These are phyloP conservation scores for Acorus gramineus DNA, from an alignment of 106 monocot genomes.

Conservation along the genomic window DNA sequence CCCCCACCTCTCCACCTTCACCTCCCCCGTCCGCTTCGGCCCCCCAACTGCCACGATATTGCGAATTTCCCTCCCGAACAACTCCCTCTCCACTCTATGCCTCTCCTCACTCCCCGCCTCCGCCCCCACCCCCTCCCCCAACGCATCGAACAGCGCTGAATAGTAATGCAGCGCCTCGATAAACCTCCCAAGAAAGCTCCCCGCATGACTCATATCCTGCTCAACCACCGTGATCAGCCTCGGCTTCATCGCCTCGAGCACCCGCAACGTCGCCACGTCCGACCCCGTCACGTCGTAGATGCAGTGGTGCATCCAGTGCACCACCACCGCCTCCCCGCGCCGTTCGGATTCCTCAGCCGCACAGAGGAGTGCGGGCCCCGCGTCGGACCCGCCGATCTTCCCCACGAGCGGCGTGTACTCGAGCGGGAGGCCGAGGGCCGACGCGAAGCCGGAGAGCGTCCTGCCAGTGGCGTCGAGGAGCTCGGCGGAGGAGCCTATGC, in stretches of 20 bases:
- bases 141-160: slow-evolving; percentile 47
- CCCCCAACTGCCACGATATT: slow-evolving; percentile 68
- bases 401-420: slow-evolving; percentile 19
- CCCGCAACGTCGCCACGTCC: slow-evolving; percentile 10
- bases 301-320: slow-evolving; percentile 36
- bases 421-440: slow-evolving; percentile 37
- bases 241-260: slow-evolving; percentile 13
- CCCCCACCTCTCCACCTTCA: slow-evolving; percentile 62
- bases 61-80: slow-evolving; percentile 64
- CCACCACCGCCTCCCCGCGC: slow-evolving; percentile 14
- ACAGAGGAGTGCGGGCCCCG: slow-evolving; percentile 1
- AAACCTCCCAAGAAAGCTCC: slow-evolving; percentile 24
- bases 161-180: slow-evolving; percentile 39
- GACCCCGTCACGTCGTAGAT: slow-evolving; percentile 33
- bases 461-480: slow-evolving; percentile 32
- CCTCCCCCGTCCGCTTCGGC: slow-evolving; percentile 62
- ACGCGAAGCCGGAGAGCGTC: slow-evolving; percentile 48
- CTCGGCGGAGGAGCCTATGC: slow-evolving; percentile 18
- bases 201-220: slow-evolving; percentile 18
- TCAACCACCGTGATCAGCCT: slow-evolving; percentile 27
- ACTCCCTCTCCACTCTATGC: slow-evolving; percentile 67
- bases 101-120: slow-evolving; percentile 29
- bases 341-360: not conserved
- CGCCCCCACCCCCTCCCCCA: slow-evolving; percentile 16
- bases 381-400: slow-evolving; percentile 9